Percentiles rank a stretch among this genome's conserved stretches.
Evolutionary conservation across 2,329 filamentous ascomycete genomes (phyloP).

Genomic region (Mollisia scopiformis): DNA sequence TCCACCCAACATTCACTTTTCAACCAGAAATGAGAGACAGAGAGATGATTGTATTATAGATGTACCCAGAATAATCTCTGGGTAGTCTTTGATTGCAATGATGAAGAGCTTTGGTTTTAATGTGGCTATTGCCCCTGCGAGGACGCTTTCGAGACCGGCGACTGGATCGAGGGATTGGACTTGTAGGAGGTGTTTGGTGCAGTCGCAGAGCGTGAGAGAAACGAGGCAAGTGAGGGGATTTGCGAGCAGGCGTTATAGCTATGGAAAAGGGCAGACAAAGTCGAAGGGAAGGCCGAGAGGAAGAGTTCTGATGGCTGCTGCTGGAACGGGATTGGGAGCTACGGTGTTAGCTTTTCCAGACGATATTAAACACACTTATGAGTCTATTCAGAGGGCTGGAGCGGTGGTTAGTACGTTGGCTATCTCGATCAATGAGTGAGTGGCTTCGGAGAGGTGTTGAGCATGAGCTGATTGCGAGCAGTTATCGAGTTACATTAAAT

Average conservation of each 20-base stretch:
- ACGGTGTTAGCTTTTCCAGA: constrained; percentile 56
- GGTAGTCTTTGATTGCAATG: background rate
- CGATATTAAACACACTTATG: constrained; percentile 76
- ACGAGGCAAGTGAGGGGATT: constrained; percentile 2
- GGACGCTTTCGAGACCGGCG: background rate
- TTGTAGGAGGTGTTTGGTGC: constrained; percentile 30
- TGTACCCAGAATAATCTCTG: background rate
- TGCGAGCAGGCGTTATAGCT: constrained; percentile 11
- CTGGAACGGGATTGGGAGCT: constrained; percentile 28
- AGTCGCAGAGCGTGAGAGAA: constrained; percentile 10
- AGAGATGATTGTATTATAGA: background rate
- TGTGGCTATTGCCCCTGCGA: constrained; percentile 11
- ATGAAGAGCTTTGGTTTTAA: constrained; percentile 34
- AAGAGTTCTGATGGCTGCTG: constrained; percentile 24
- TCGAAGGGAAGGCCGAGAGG: constrained; percentile 22
- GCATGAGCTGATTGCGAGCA: constrained; percentile 40
- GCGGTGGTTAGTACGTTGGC: constrained; percentile 76
- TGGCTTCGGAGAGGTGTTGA: constrained; percentile 18
- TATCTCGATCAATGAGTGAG: constrained; percentile 87
- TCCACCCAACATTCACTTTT: background rate
- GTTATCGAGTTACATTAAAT: constrained; percentile 86
- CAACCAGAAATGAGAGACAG: background rate
- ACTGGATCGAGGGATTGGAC: constrained; percentile 26
- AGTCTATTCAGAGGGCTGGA: constrained; percentile 75
- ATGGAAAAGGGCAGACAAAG: constrained; percentile 3